Conservation (phyloP, 345 rosid genomes). For the Populus nigra region DNA sequence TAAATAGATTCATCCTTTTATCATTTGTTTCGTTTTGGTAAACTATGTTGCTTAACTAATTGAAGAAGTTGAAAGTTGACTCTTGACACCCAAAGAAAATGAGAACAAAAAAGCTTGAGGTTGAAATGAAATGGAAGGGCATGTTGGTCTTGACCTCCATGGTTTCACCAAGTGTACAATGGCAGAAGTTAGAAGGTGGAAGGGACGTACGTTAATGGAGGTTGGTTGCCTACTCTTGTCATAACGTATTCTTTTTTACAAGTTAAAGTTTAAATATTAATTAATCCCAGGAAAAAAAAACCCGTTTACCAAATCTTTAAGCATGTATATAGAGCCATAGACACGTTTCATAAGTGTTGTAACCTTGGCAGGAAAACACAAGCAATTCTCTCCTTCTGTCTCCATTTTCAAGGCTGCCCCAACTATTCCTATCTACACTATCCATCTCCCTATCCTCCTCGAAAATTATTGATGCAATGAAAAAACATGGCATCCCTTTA, state of each 20-base stretch:
- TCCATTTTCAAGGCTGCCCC: slow-evolving; percentile 34
- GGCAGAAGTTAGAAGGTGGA: slow-evolving; percentile 14
- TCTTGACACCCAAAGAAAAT: not conserved
- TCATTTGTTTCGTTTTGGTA: not conserved
- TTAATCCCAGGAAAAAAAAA: not conserved
- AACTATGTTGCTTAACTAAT: not conserved
- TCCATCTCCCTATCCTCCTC: not conserved
- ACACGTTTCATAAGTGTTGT: not conserved
- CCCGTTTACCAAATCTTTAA: slow-evolving; percentile 20
- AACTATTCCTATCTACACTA: slow-evolving; percentile 26
- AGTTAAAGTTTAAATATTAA: not conserved
- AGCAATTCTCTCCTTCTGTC: not conserved
- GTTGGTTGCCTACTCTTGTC: slow-evolving; percentile 47
- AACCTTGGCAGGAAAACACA: not conserved
- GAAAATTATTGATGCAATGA: not conserved
- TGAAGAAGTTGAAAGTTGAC: not conserved
- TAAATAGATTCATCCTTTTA: not conserved
- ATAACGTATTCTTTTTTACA: not conserved
- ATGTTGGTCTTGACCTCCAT: not conserved
- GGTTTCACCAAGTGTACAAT: not conserved
- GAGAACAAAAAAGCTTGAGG: slow-evolving; percentile 2
- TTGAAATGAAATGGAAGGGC: not conserved
- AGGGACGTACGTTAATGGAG: slow-evolving; percentile 32
- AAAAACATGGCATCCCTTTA: not conserved
- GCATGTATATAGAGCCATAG: not conserved